Conservation (phyloP, 1,139 yeast species). For the Wickerhamiella infanticola region DNA sequence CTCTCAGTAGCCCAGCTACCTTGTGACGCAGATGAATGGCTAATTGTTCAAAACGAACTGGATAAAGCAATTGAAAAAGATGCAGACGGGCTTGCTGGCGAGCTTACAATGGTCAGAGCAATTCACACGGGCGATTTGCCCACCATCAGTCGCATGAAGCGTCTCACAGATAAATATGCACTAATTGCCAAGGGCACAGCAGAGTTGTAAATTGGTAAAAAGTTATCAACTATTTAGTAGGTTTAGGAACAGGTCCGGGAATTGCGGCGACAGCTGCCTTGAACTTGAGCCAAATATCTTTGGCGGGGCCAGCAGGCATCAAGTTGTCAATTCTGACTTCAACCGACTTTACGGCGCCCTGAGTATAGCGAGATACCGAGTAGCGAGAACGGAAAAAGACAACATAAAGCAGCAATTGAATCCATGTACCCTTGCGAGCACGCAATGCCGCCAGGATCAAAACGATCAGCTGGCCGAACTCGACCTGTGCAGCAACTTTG, state of each 20-base stretch:
- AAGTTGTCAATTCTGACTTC: constrained; percentile 59
- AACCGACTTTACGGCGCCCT: constrained; percentile 51
- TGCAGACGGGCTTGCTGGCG: constrained; percentile 8
- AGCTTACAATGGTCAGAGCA: constrained; percentile 13
- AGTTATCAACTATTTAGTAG: background rate
- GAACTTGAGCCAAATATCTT: constrained; percentile 43
- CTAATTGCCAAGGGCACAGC: background rate
- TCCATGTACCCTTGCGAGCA: constrained; percentile 50
- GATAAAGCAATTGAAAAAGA: constrained; percentile 5
- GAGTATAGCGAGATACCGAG: constrained; percentile 61
- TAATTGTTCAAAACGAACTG: constrained; percentile 6
- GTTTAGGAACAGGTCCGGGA: constrained; percentile 5
- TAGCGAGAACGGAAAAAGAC: constrained; percentile 63
- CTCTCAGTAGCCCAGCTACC: constrained; percentile 12
- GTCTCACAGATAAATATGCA: constrained; percentile 1
- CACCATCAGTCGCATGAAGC: constrained; percentile 6
- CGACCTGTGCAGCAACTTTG: constrained; percentile 55
- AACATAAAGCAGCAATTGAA: constrained; percentile 42
- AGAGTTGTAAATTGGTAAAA: background rate
- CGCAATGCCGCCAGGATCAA: constrained; percentile 36
- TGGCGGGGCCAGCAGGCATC: constrained; percentile 39
- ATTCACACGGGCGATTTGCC: constrained; percentile 13
- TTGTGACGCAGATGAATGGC: constrained; percentile 13
- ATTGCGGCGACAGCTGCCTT: constrained; percentile 29
- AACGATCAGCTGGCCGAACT: constrained; percentile 37